Conservation (phyloP, 352 stramenopile species). For the Globisporangium paddicum region DNA sequence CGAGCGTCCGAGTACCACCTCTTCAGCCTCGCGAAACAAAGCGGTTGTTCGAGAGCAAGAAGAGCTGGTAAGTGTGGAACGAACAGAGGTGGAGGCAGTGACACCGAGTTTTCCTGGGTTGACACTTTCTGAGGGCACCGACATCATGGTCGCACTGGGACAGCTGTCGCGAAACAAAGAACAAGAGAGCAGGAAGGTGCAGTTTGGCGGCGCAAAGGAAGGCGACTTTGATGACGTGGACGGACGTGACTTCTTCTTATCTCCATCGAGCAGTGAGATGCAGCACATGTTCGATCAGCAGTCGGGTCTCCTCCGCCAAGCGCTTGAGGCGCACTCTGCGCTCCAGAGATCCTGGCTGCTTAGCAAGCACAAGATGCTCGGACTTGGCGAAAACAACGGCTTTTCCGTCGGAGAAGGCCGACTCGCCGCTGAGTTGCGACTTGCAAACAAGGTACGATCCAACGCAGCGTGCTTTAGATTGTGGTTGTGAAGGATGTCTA, state of each 20-base stretch:
- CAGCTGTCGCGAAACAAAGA: slow-evolving; percentile 33
- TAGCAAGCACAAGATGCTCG: slow-evolving; percentile 68
- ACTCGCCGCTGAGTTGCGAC: slow-evolving; percentile 68
- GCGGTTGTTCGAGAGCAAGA: background rate
- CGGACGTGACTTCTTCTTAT: slow-evolving; percentile 72
- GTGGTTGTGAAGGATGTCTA: background rate
- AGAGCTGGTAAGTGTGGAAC: background rate
- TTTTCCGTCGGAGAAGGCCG: slow-evolving; percentile 82
- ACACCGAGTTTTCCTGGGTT: slow-evolving; percentile 30
- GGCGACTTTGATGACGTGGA: slow-evolving; percentile 52
- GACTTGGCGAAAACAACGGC: slow-evolving; percentile 35
- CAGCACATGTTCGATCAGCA: slow-evolving; percentile 88
- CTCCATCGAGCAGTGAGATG: slow-evolving; percentile 83
- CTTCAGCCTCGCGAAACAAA: slow-evolving; percentile 5
- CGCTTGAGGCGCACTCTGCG: slow-evolving; percentile 69
- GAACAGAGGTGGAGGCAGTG: background rate
- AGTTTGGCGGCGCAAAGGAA: slow-evolving; percentile 44
- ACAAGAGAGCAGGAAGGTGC: slow-evolving; percentile 23
- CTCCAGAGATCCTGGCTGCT: slow-evolving; percentile 76
- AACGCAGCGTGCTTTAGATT: slow-evolving; percentile 18
- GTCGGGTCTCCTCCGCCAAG: slow-evolving; percentile 55
- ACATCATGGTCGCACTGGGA: slow-evolving; percentile 69
- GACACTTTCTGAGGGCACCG: slow-evolving; percentile 68
- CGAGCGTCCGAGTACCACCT: background rate
- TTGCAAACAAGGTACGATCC: slow-evolving; percentile 61